Evolutionary conservation across 345 rosid genomes (phyloP).

Genomic region (Camelina laxa): DNA sequence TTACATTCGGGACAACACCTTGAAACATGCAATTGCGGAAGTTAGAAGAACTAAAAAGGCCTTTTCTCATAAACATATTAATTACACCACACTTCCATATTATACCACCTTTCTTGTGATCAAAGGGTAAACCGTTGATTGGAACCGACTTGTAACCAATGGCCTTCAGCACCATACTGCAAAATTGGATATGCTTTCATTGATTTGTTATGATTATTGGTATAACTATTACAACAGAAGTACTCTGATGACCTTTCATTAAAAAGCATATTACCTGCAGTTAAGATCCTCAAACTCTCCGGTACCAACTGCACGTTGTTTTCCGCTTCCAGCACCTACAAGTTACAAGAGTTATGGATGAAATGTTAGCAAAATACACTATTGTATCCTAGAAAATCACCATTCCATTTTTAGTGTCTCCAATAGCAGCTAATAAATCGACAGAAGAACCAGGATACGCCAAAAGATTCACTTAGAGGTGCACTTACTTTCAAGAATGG

Average conservation of each 20-base stretch:
- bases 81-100: background rate
- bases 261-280: conserved; percentile 61
- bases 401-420: conserved; percentile 3
- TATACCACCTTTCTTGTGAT: conserved; percentile 66
- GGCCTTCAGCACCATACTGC: conserved; percentile 86
- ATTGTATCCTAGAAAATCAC: background rate
- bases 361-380: background rate
- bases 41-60: background rate
- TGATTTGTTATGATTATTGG: background rate
- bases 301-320: conserved; percentile 80
- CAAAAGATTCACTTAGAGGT: background rate
- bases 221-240: background rate
- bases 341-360: conserved; percentile 34
- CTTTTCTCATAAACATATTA: background rate
- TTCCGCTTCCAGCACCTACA: conserved; percentile 69
- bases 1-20: conserved; percentile 79
- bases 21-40: conserved; percentile 25
- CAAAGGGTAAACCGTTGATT: conserved; percentile 75
- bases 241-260: background rate
- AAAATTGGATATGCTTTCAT: conserved; percentile 30
- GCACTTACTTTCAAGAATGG: conserved; percentile 66
- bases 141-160: conserved; percentile 92
- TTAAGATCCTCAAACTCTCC: conserved; percentile 76
- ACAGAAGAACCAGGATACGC: conserved; percentile 4
- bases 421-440: conserved; percentile 1